phyloP scores from a whole-genome alignment of 345 rosid species.

The Eucalyptus cloeziana region DNA sequence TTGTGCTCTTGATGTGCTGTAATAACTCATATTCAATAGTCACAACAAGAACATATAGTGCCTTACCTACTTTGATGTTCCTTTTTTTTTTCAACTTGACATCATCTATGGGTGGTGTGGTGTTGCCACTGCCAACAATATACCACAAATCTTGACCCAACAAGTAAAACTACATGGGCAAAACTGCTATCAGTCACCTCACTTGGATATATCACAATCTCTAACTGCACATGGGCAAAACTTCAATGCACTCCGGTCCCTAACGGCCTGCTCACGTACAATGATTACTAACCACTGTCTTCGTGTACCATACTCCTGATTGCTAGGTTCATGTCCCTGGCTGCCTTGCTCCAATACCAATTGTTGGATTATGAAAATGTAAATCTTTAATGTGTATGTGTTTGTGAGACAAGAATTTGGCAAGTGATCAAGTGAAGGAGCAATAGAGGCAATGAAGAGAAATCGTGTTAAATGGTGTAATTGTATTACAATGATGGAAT shows the following conservation, averaged over 20 bases:
- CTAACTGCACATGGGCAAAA: neutral
- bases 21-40: neutral
- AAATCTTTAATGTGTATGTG: neutral
- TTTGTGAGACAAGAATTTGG: neutral
- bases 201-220: neutral
- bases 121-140: neutral
- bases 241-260: neutral
- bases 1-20: neutral
- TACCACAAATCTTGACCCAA: neutral
- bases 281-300: neutral
- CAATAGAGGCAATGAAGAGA: neutral
- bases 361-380: neutral
- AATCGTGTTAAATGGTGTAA: too few relatives aligned
- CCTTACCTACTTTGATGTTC: neutral
- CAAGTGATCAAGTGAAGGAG: neutral
- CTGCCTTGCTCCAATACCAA: neutral
- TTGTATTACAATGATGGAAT: neutral
- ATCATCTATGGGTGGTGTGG: neutral
- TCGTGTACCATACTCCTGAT: neutral
- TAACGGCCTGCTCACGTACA: neutral
- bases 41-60: neutral
- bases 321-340: neutral
- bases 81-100: neutral
- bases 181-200: neutral
- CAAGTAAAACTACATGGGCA: neutral